These are phyloP conservation scores for Suillus decipiens DNA, from an alignment of 768 basidiomycete genomes.

Conservation along the genomic window DNA sequence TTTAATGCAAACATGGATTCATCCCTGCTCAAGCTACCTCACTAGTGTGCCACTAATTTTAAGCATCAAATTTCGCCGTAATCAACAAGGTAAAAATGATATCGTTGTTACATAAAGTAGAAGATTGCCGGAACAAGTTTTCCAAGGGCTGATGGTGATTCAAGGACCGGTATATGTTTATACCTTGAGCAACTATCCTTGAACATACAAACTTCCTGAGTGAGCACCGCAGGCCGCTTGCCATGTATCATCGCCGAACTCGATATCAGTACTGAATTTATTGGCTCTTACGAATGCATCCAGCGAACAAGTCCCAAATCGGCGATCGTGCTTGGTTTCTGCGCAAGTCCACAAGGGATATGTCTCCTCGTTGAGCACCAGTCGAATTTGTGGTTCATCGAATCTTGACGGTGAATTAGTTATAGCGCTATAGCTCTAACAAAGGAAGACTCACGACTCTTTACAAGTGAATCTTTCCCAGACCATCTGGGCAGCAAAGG, in stretches of 20 bases:
- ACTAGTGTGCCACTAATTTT: neutral
- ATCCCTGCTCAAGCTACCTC: neutral
- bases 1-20: neutral
- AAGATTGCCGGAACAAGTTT: neutral
- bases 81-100: neutral
- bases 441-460: slow-evolving; percentile 20
- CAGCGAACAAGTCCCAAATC: slow-evolving; percentile 35
- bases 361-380: slow-evolving; percentile 38
- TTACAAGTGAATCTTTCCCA: slow-evolving; percentile 38
- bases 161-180: neutral
- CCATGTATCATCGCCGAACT: slow-evolving; percentile 35
- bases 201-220: neutral
- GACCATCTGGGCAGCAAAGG: slow-evolving; percentile 40
- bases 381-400: slow-evolving; percentile 33
- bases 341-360: slow-evolving; percentile 34
- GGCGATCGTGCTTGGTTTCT: slow-evolving; percentile 22
- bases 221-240: slow-evolving; percentile 32
- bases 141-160: neutral
- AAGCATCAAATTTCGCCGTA: neutral
- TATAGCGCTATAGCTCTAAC: neutral
- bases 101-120: neutral
- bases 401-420: slow-evolving; percentile 13
- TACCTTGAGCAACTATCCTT: neutral
- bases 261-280: slow-evolving; percentile 18
- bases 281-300: slow-evolving; percentile 30